phyloP scores from a whole-genome alignment of 2,329 filamentous ascomycete genomes.

The Pseudogymnoascus destructans region DNA sequence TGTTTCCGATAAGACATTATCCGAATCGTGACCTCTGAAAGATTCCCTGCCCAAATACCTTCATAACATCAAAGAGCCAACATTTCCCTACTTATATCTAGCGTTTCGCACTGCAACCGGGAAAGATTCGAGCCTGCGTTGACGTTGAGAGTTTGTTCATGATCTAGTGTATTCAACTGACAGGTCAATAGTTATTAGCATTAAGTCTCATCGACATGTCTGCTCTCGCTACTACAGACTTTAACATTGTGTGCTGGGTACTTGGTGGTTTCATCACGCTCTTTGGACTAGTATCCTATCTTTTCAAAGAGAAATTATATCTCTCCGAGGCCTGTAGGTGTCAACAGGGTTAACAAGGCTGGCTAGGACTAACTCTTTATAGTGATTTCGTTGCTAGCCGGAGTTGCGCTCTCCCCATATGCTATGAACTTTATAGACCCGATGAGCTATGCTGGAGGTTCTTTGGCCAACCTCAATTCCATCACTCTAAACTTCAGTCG shows the following conservation, averaged over 20 bases:
- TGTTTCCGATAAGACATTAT: too few species aligned
- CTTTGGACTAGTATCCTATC: conserved; percentile 82
- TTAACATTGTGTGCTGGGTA: conserved; percentile 37
- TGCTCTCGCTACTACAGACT: conserved; percentile 28
- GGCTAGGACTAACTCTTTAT: conserved; percentile 23
- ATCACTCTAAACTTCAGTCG: conserved; percentile 77
- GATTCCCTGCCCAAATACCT: too few species aligned
- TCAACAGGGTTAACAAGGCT: too few species aligned
- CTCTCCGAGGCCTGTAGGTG: conserved; percentile 68
- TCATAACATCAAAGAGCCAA: too few species aligned
- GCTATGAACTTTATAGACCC: conserved; percentile 65
- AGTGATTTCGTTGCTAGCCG: conserved; percentile 77
- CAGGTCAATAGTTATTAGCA: too few species aligned
- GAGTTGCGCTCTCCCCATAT: conserved; percentile 65
- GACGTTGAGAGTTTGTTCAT: too few species aligned
- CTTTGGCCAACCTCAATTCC: conserved; percentile 45
- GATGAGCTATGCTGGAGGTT: conserved; percentile 51
- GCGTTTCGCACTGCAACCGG: too few species aligned
- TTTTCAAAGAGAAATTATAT: conserved; percentile 82
- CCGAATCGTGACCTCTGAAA: too few species aligned
- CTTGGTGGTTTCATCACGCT: conserved; percentile 78
- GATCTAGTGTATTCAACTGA: too few species aligned
- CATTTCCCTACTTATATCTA: too few species aligned
- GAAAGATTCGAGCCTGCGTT: too few species aligned
- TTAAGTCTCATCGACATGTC: conserved; percentile 29